Conservation (phyloP, 345 rosid species). For the Orychophragmus violaceus region DNA sequence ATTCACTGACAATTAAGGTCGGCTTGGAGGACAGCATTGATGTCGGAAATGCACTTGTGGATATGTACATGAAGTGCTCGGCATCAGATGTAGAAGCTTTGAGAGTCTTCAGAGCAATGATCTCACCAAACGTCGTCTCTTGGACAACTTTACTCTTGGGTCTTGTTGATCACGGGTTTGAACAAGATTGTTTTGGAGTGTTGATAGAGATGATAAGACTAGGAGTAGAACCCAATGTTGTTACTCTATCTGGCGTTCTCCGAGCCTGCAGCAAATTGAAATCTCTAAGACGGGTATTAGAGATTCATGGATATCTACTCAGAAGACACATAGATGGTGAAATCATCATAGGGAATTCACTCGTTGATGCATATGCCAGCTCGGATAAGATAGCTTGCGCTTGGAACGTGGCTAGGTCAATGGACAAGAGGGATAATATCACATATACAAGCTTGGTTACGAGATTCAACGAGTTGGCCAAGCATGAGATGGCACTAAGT, state of each 20-base stretch:
- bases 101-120: constrained; percentile 41
- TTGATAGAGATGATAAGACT: constrained; percentile 44
- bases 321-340: constrained; percentile 34
- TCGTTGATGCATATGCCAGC: constrained; percentile 56
- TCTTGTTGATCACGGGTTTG: constrained; percentile 40
- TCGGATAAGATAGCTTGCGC: constrained; percentile 39
- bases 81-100: constrained; percentile 32
- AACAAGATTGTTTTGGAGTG: constrained; percentile 34
- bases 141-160: constrained; percentile 74
- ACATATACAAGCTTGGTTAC: constrained; percentile 66
- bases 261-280: constrained; percentile 34
- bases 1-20: constrained; percentile 38
- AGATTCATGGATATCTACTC: constrained; percentile 48
- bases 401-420: constrained; percentile 37
- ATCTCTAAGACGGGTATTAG: constrained; percentile 25
- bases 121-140: constrained; percentile 50
- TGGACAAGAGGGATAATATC: constrained; percentile 44
- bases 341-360: constrained; percentile 46
- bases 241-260: constrained; percentile 50
- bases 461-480: constrained; percentile 50
- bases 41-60: constrained; percentile 58
- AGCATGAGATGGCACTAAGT: constrained; percentile 39
- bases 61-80: constrained; percentile 68
- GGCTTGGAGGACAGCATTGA: constrained; percentile 46
- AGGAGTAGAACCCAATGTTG: constrained; percentile 48